phyloP scores from a whole-genome alignment of 371 early-diverging fungal species.

The Rhizopus stolonifer region DNA sequence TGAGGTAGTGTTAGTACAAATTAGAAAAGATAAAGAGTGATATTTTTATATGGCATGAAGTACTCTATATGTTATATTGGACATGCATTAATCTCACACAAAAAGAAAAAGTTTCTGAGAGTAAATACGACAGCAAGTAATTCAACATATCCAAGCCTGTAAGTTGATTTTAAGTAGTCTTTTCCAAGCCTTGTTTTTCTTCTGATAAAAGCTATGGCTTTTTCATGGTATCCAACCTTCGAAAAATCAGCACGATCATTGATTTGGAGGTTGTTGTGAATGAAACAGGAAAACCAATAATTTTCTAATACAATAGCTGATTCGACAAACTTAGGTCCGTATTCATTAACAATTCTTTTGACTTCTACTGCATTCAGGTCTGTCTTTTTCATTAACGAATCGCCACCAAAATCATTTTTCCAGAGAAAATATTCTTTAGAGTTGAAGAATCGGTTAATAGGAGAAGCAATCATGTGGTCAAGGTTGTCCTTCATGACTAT shows the following conservation, averaged over 20 bases:
- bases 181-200: conserved; percentile 9
- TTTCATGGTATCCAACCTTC: conserved; percentile 4
- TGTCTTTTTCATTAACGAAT: conserved; percentile 10
- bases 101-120: no score
- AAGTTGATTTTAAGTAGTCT: not conserved
- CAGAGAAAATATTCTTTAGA: conserved; percentile 5
- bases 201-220: conserved; percentile 1
- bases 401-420: conserved; percentile 6
- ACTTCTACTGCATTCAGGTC: conserved; percentile 11
- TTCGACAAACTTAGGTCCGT: conserved; percentile 12
- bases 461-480: conserved; percentile 12
- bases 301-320: conserved; percentile 10
- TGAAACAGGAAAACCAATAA: conserved; percentile 7
- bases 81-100: no score
- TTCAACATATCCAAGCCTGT: conserved; percentile 5
- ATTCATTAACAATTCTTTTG: not conserved
- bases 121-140: no score
- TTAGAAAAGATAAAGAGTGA: no score
- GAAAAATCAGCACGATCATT: conserved; percentile 4
- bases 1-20: no score
- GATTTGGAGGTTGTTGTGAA: conserved; percentile 6
- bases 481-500: conserved; percentile 4
- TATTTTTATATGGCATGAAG: no score
- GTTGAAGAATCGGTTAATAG: conserved; percentile 13
- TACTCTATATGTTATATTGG: no score